Evolutionary conservation across 2,329 filamentous ascomycete species (phyloP), one percentile per base, ranked within the genome.

Genomic region (Pseudohalonectria lignicola): DNA sequence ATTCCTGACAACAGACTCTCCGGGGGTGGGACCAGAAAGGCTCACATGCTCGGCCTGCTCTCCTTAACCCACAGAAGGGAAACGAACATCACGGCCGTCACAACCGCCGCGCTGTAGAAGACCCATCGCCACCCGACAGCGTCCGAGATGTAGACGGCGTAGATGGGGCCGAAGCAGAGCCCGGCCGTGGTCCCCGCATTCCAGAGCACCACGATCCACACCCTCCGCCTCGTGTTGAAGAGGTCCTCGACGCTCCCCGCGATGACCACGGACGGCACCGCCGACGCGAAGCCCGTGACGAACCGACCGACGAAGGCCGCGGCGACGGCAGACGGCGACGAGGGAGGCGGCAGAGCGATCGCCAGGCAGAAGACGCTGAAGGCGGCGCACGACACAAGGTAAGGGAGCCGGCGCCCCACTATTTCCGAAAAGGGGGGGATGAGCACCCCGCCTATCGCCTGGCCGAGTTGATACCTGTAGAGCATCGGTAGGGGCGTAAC

Each of bases 231-330:
- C 2, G 57, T 54, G 39, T 67, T 61, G 52, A 61, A 69, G 48
- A 71, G 60, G 42, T 71, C 66, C 41, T 71, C 67, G 23, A 70
- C 57, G 36, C 61, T 66, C 2, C 67, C 66, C 0, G 62, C 57
- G 8, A 63, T 59, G 5, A 70, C 63, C 17, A 65, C 62, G 0
- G 63, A 58, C 2, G 67, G 67, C 11, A 68, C 59, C 4, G 67
- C 64, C 0, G 66, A 67, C 9, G 64, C 49, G 5, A 66, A 44
- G 0, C 67, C 68, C 4, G 60, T 59, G 4, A 63, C 17, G 26
- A 67, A 56, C 5, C 67, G 56, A 18, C 63, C 62, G 3, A 63
- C 31, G n/a, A 62, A 47, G 2, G 63, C 55, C 0, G 52, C 57
- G 1, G 54, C 42, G 8, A 12, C 19, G 8, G 19, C 23, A n/a